Evolutionary conservation across 2,329 filamentous ascomycete species (phyloP).

Genomic region (Penicillium vulpinum): DNA sequence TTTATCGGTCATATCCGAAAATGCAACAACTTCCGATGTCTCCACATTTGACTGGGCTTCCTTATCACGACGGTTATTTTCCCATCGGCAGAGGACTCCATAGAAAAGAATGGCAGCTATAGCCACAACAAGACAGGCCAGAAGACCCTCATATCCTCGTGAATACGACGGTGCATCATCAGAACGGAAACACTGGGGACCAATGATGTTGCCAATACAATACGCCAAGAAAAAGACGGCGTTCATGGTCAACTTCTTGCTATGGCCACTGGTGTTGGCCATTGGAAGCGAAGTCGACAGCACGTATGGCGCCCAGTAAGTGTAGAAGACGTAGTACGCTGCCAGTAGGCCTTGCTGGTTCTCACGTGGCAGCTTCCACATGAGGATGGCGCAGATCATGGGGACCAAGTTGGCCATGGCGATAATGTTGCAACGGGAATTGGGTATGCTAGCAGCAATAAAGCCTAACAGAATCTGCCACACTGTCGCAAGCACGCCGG

Average conservation of each 20-base stretch:
- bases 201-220: constrained; percentile 29
- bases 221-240: constrained; percentile 29
- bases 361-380: constrained; percentile 38
- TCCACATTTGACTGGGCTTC: constrained; percentile 7
- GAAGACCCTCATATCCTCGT: constrained; percentile 22
- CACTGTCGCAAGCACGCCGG: constrained; percentile 27
- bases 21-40: constrained; percentile 14
- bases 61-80: constrained; percentile 23
- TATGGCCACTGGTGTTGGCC: constrained; percentile 30
- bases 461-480: constrained; percentile 26
- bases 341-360: constrained; percentile 38
- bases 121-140: constrained; percentile 22
- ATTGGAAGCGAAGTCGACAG: constrained; percentile 32
- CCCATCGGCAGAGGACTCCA: constrained; percentile 21
- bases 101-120: constrained; percentile 22
- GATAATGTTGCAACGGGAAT: constrained; percentile 28
- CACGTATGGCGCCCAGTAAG: constrained; percentile 38
- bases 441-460: constrained; percentile 13
- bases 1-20: constrained; percentile 26
- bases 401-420: constrained; percentile 27
- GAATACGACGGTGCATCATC: constrained; percentile 24
- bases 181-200: constrained; percentile 14
- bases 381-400: constrained; percentile 30
- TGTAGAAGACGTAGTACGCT: constrained; percentile 43
- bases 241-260: constrained; percentile 31